Evolutionary conservation across 2,329 filamentous ascomycete species (phyloP).

Genomic region (Trichoderma sp.): DNA sequence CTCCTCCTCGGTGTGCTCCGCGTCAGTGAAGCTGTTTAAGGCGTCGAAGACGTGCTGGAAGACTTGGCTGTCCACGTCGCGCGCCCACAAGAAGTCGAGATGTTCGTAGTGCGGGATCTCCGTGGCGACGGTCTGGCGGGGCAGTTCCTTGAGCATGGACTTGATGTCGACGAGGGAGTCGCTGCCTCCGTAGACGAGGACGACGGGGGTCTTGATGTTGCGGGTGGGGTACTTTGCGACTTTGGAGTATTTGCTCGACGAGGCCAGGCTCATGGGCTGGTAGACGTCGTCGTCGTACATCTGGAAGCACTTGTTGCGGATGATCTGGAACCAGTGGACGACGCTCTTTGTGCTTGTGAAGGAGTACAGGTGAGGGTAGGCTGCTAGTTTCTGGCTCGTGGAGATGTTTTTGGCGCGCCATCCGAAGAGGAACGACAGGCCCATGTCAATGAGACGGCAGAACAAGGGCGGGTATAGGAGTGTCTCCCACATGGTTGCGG

Average conservation of each 20-base stretch:
- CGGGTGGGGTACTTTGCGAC: slow-evolving; percentile 94
- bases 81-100: slow-evolving; percentile 93
- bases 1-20: slow-evolving; percentile 60
- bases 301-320: slow-evolving; percentile 92
- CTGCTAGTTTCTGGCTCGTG: slow-evolving; percentile 85
- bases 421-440: slow-evolving; percentile 80
- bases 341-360: slow-evolving; percentile 97
- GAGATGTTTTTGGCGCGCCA: slow-evolving; percentile 87
- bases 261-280: slow-evolving; percentile 69
- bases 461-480: slow-evolving; percentile 95
- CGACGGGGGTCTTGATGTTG: slow-evolving; percentile 95
- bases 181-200: slow-evolving; percentile 88
- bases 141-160: slow-evolving; percentile 87
- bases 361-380: slow-evolving; percentile 94
- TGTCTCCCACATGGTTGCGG: slow-evolving; percentile 95
- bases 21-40: slow-evolving; percentile 67
- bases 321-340: slow-evolving; percentile 99
- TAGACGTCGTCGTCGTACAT: slow-evolving; percentile 98
- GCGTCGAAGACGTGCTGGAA: slow-evolving; percentile 93
- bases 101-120: slow-evolving; percentile 94
- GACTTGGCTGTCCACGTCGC: slow-evolving; percentile 79
- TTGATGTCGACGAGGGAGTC: slow-evolving; percentile 94
- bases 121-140: slow-evolving; percentile 78
- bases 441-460: slow-evolving; percentile 80
- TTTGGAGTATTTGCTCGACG: slow-evolving; percentile 84